Base-by-base conservation (phyloP, 73 alveolate species). In the Loxodes magnus region DNA sequence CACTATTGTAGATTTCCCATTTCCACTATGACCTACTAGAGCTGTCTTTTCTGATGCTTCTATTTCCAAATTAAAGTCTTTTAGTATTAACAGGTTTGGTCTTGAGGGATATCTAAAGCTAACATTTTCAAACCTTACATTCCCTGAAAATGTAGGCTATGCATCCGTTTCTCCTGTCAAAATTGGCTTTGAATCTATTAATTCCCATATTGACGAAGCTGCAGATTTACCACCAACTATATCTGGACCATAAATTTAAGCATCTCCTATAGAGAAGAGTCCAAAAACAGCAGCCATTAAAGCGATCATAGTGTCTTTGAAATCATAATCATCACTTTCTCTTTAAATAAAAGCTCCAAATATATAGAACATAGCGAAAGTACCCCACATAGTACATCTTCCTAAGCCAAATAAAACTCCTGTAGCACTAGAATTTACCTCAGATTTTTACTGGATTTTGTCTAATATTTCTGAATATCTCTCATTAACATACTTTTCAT, bases 1-100 rank as follows among this genome's bases (percentile, higher is more conserved):
- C 9, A 76, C 77, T 15, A 89, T 34, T 2, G 98, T 85, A 23
- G 88, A 69, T 57, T 89, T 89, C 23, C 98, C 98, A 50, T 90
- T 67, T 17, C 97, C 97, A 21, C 90, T 71, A 5, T 87, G 55
- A 5, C 96, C 93, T 10, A 80, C 90, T 37, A 88, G 58, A 3
- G 91, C 95, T 0, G 79, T 64, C 25, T 75, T 71, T 43, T 72
- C 62, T 5, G 94, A 93, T 1, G 79, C 78, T 12, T 64, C 64
- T 9, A 83, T 30, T n/a, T 19, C 35, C 15, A 83, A 56, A 10
- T 61, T 52, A 4, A 87, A 41, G 37, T 66, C 42, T 54, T 75
- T 64, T 35, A 84, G 67, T 19, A 76, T 71, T 20, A 23, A 44
- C 41, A 64, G 84, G 34, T 79, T 76, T 3, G 79, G 75, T 54